Conservation (phyloP, 805 yeast genomes). For the Suhomyces sp. region DNA sequence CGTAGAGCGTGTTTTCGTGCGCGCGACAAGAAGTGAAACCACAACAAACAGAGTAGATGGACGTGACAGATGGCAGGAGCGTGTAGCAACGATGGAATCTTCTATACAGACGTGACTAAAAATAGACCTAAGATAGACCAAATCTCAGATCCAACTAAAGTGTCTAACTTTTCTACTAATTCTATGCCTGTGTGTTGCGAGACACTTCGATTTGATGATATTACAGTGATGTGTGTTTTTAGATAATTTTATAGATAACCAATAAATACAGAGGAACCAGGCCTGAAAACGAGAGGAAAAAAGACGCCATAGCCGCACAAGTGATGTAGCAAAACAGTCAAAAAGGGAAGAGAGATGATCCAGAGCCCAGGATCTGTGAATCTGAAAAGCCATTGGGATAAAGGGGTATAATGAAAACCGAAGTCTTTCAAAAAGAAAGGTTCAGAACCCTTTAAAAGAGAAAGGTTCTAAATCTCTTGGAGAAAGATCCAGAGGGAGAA, state of each 20-base stretch:
- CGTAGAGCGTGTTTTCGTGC: constrained; percentile 5
- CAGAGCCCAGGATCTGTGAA: background rate
- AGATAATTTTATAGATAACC: background rate
- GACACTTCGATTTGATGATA: too few relatives aligned
- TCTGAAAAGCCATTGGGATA: background rate
- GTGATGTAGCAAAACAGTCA: background rate
- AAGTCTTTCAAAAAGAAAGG: background rate
- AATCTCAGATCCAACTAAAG: background rate
- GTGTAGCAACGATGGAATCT: background rate
- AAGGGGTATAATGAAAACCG: background rate
- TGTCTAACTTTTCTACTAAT: too few relatives aligned
- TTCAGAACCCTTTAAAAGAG: background rate
- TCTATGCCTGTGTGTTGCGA: too few relatives aligned
- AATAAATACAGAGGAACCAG: background rate
- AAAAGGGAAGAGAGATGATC: background rate
- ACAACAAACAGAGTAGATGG: background rate
- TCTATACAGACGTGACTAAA: background rate
- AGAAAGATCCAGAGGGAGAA: background rate
- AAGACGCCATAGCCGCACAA: background rate
- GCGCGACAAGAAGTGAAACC: background rate
- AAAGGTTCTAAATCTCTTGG: constrained; percentile 4
- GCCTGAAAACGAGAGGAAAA: background rate
- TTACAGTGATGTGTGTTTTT: too few relatives aligned
- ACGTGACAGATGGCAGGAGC: background rate
- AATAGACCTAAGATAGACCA: background rate